Base-by-base conservation (phyloP, 78 protist species). In the Cavenderia fasciculata region DNA sequence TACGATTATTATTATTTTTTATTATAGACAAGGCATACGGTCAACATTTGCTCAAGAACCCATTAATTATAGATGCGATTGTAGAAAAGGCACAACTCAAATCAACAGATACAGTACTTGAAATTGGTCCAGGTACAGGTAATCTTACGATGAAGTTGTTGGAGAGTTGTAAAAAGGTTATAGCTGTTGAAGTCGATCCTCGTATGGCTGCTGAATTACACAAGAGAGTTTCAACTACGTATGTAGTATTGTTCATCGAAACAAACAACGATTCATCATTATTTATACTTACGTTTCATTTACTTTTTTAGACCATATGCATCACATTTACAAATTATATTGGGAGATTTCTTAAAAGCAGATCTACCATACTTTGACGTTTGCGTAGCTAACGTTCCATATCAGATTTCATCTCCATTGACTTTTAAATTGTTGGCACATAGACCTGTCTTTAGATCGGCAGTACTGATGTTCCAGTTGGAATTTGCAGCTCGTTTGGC, bases 71-170 rank as follows among this genome's bases (percentile, higher is more conserved):
- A 29, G 69, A 94, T 34, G 95, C 98, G 38, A 98, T 98, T 47
- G 82, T 97, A 27, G 98, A 97, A 1, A 98, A 98, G 92, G 29
- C 98, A 21, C 95, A 56, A 23, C 73, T 98, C 59, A 85, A 85
- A 34, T n/a, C 95, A 27, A 97, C 99, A n/a, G 99, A 98, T 66
- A 63, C 78, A 18, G 99, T 97, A 27, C 95, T 98, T 7, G 99
- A 99, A 70, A 94, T 99, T 46, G 99, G 99, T 29, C 99, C 99
- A 6, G 99, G 99, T 54, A 98, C 99, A 0, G 99, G 99, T 11
- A 98, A 98, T 88, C 75, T 99, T 40, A 98, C 99, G 14, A 87
- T 96, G 65, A 95, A 97, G 90, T 57, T 98, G 59, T 95, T 99
- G 49, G 98, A 96, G 23, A 14, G 19, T 14, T 93, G 89, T 51